These are phyloP conservation scores for Cutaneotrichosporon sp. DNA, from an alignment of 1,284 basidiomycete species.

Conservation along the genomic window DNA sequence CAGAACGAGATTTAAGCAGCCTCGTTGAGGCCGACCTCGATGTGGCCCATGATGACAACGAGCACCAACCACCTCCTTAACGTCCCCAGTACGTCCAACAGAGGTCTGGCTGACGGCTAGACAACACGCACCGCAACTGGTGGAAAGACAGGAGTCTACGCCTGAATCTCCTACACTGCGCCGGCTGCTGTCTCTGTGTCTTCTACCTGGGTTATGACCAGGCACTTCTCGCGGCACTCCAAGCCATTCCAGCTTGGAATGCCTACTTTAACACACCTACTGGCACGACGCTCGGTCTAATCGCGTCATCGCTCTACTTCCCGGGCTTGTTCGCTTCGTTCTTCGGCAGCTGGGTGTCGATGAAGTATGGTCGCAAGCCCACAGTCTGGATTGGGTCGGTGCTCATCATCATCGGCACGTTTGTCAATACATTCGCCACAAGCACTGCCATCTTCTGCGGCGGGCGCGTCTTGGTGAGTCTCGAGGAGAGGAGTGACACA, in stretches of 20 bases:
- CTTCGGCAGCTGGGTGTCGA: conserved; percentile 26
- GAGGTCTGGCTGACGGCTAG: neutral
- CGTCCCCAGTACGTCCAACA: neutral
- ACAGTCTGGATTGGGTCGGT: conserved; percentile 30
- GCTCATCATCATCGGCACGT: conserved; percentile 32
- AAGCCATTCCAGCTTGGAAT: conserved; percentile 31
- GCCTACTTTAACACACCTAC: conserved; percentile 32
- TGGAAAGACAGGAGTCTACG: conserved; percentile 34
- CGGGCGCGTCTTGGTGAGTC: conserved; percentile 27
- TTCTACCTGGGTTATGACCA: conserved; percentile 33
- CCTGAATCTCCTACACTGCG: conserved; percentile 30
- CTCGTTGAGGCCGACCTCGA: too few relatives aligned
- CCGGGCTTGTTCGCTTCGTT: conserved; percentile 32
- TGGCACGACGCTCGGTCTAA: conserved; percentile 31
- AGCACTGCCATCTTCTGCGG: conserved; percentile 21
- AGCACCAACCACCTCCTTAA: too few relatives aligned
- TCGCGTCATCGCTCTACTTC: conserved; percentile 32
- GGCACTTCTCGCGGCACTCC: conserved; percentile 29
- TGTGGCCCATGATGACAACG: too few relatives aligned
- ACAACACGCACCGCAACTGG: conserved; percentile 34
- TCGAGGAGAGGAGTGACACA: neutral
- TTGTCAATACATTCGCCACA: conserved; percentile 33
- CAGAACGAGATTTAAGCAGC: too few relatives aligned
- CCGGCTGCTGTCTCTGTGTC: conserved; percentile 30
- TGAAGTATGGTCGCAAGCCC: conserved; percentile 25